Evolutionary conservation across 176 grass and related monocot species (phyloP).

Genomic region (Zoysia pacifica): DNA sequence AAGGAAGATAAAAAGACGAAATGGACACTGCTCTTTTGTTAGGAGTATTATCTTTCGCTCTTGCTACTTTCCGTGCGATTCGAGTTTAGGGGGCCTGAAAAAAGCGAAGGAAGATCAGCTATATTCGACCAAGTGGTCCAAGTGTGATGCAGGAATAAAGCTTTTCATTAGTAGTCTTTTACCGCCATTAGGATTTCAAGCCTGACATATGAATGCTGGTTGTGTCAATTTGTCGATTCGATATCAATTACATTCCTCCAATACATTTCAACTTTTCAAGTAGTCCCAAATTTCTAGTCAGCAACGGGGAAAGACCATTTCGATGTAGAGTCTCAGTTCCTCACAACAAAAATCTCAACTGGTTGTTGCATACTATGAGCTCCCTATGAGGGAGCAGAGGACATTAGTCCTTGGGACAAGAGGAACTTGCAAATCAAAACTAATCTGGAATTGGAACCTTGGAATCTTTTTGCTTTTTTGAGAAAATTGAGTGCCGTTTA

Average conservation of each 20-base stretch:
- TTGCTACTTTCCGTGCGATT: slow-evolving; percentile 22
- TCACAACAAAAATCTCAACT: neutral
- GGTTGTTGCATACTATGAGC: slow-evolving; percentile 22
- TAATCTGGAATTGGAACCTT: slow-evolving; percentile 39
- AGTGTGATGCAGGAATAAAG: slow-evolving; percentile 21
- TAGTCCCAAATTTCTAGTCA: neutral
- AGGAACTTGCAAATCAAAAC: slow-evolving; percentile 41
- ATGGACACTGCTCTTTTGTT: neutral
- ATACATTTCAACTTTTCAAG: neutral
- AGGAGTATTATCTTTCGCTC: neutral
- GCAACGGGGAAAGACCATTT: neutral
- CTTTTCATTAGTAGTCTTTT: neutral
- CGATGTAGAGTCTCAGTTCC: neutral
- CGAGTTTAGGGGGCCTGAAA: neutral
- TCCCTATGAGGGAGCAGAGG: slow-evolving; percentile 53
- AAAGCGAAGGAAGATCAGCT: neutral
- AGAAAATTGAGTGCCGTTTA: slow-evolving; percentile 32
- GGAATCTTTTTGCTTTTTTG: slow-evolving; percentile 29
- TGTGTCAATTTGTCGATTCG: slow-evolving; percentile 6
- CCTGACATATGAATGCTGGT: neutral
- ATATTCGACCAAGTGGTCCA: neutral
- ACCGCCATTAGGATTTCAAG: neutral
- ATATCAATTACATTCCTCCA: neutral
- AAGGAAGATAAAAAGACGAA: slow-evolving; percentile 18
- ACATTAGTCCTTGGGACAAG: slow-evolving; percentile 34